Evolutionary conservation across 352 stramenopile species (phyloP), one percentile per base, ranked within the genome.

Genomic region (Globisporangium acanthophoron): DNA sequence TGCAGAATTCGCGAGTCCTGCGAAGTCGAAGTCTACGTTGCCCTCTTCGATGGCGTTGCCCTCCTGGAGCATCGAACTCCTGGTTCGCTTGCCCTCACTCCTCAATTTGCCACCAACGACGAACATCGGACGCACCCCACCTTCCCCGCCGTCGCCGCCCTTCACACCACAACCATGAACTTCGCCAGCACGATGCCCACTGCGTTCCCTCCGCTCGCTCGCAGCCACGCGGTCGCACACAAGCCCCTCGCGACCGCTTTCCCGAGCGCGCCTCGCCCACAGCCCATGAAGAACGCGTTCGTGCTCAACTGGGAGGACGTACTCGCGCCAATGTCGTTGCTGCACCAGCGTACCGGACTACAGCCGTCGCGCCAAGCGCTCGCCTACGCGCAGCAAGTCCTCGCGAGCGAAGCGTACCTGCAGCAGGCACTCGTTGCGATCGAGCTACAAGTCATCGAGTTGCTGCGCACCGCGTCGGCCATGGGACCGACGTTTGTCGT

Each of bases 271-370:
- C 49, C 45, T 5, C 48, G 27, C 16, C 8, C 37, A 8, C 40
- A 43, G 13, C 15, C 52, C 9, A 35, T n/a, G 18, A 40, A 45
- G 27, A 65, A 65, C 21, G 71, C 59, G 16, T 66, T 88, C 51
- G 70, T 85, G 47, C 62, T 88, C 44, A 67, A 71, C 37, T 88
- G 75, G 75, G 78, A 88, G 54, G 72, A 88, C 59, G 75, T 86
- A 7, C 54, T 88, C 5, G 66, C 68, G 15, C 78, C 78, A 18
- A 70, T 78, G 58, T 62, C 75, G 33, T 67, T 75, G 37, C 65
- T 88, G 37, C 57, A 58, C 8, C 50, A 70, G 12, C 75, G 74
- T 9, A 40, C 80, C n/a, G 73, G 75, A 3, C 66, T 88, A 6
- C 59, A 73, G 33, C 48, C 73, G 12, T 74, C 73, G 8, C 65